Evolutionary conservation across 192 early-diverging fungal genomes (phyloP), one percentile per base, ranked within the genome.

Genomic region (Coemansia sp.): DNA sequence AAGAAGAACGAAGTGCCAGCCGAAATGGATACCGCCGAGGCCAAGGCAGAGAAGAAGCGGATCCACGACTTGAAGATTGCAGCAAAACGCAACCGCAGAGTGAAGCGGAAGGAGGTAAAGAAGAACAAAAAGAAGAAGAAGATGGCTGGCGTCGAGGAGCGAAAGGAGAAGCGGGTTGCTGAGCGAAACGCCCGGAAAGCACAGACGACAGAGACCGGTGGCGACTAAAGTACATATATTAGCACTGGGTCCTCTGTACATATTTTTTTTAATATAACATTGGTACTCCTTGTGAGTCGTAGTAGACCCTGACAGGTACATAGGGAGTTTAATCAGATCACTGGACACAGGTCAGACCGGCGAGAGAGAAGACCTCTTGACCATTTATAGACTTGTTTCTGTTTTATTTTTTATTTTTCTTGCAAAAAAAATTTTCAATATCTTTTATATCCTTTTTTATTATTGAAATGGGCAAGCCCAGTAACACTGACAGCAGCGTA

Each of bases 41-140:
- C 11, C 64, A 66, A 66, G 64, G 43, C 40, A 0, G 64, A 66
- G 43, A 66, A 66, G 44, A 66, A 66, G 64, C 41, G 43, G 8
- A 70, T 40, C 13, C 20, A 70, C 16, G 43, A 46, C 31, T 34
- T 42, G 51, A 65, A 71, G 38, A 63, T 42, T 13, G 47, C 63
- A 6, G 49, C 22, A 2, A 60, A 65, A 18, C 69, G 40, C 11
- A 52, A 62, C 62, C 51, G 71, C 38, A 61, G 63, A 43, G 10
- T 66, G 59, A 71, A 72, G n/a, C 18, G 57, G 12, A 59, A 59
- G 63, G 63, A 55, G 44, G 57, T 18, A 20, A 46, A 52, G 38
- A 72, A 38, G 27, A 31, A 71, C 11, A 66, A 70, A 13, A 24
- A 67, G 40, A 73, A 75, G 29, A 64, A 62, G 33, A 67, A 22